phyloP scores from a whole-genome alignment of 2,329 filamentous ascomycete species.

The Penicillium freii region DNA sequence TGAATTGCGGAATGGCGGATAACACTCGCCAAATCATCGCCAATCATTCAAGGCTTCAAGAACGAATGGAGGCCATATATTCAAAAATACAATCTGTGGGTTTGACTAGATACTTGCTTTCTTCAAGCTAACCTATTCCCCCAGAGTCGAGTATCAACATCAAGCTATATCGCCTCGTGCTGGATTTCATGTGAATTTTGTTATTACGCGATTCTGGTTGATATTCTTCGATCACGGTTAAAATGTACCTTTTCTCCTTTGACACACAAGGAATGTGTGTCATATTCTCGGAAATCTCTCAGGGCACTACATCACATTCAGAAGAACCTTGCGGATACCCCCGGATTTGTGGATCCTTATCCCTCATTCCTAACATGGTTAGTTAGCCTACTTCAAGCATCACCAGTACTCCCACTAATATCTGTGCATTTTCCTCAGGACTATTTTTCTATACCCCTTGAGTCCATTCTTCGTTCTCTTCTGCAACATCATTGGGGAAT shows the following conservation, averaged over 20 bases:
- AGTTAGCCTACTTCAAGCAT: neutral
- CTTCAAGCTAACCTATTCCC: neutral
- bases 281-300: slow-evolving; percentile 19
- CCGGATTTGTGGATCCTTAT: slow-evolving; percentile 18
- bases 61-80: slow-evolving; percentile 20
- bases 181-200: slow-evolving; percentile 27
- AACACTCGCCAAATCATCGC: slow-evolving; percentile 14
- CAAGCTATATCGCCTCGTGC: slow-evolving; percentile 14
- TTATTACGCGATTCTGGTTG: slow-evolving; percentile 27
- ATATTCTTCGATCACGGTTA: slow-evolving; percentile 27
- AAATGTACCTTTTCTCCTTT: slow-evolving; percentile 18
- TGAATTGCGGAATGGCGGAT: slow-evolving; percentile 1
- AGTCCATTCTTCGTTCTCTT: slow-evolving; percentile 28
- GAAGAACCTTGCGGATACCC: slow-evolving; percentile 8
- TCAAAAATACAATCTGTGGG: slow-evolving; percentile 20
- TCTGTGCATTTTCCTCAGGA: slow-evolving; percentile 1
- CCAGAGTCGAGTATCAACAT: slow-evolving; percentile 14
- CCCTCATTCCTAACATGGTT: slow-evolving; percentile 20
- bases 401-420: neutral
- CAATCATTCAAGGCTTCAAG: slow-evolving; percentile 16
- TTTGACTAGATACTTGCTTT: neutral
- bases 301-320: slow-evolving; percentile 15
- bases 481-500: slow-evolving; percentile 26
- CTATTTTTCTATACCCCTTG: slow-evolving; percentile 21
- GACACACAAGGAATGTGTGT: slow-evolving; percentile 24